Evolutionary conservation across 306 rosid species (phyloP).

Genomic region (Sophora flavescens): DNA sequence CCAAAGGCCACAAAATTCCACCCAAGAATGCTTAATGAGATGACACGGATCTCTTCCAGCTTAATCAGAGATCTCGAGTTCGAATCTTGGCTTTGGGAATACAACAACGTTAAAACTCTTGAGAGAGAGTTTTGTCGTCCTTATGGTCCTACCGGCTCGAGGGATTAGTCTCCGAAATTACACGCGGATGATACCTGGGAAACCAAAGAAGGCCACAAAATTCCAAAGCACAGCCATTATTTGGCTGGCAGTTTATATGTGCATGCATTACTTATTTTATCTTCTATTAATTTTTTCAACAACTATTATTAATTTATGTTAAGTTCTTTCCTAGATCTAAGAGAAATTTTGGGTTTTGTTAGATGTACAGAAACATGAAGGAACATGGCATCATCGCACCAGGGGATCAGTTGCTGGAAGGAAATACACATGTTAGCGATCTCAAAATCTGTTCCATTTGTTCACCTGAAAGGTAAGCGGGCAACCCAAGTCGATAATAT

Average conservation of each 20-base stretch:
- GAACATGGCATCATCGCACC: neutral
- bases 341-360: constrained; percentile 11
- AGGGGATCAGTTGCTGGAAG: constrained; percentile 21
- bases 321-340: neutral
- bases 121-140: no score
- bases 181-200: no score
- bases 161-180: no score
- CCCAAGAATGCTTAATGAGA: no score
- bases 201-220: no score
- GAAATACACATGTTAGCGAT: constrained; percentile 26
- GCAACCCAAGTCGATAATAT: neutral
- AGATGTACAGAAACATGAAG: constrained; percentile 63
- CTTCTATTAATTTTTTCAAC: neutral
- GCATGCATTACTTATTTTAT: neutral
- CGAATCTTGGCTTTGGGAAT: no score
- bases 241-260: neutral
- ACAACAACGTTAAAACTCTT: no score
- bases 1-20: neutral
- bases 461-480: constrained; percentile 47
- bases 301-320: neutral
- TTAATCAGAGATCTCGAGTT: no score
- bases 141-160: no score
- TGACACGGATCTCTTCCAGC: no score
- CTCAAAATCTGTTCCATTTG: constrained; percentile 31
- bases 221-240: neutral